Evolutionary conservation across 1,284 basidiomycete genomes (phyloP).

Genomic region (Papiliotrema terrestris): DNA sequence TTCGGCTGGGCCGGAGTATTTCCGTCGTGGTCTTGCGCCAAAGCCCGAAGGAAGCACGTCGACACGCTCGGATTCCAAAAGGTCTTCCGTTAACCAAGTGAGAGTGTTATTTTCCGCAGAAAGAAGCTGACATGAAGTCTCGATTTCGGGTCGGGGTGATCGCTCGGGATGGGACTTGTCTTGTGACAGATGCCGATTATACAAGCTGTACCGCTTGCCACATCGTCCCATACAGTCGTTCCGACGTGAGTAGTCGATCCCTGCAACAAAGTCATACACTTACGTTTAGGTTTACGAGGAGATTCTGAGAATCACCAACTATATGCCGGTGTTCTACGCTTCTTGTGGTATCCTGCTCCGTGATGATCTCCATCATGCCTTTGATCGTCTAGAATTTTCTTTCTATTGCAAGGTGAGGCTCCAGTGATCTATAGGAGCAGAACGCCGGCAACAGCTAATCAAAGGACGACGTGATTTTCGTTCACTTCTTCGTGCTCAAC

Average conservation of each 20-base stretch:
- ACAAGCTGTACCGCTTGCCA: slow-evolving; percentile 6
- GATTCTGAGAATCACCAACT: not conserved
- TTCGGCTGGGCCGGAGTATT: not conserved
- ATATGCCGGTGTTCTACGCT: slow-evolving; percentile 5
- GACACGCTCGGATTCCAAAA: slow-evolving; percentile 6
- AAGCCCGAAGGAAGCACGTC: slow-evolving; percentile 7
- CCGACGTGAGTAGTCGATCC: not conserved
- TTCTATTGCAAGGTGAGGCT: slow-evolving; percentile 8
- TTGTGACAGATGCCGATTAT: slow-evolving; percentile 2
- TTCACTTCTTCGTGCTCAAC: not conserved
- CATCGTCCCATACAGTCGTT: slow-evolving; percentile 5
- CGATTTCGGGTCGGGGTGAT: not conserved
- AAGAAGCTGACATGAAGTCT: not conserved
- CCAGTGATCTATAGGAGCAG: not conserved
- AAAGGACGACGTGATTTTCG: not conserved
- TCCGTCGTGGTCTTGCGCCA: not conserved
- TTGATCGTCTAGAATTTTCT: slow-evolving; percentile 7
- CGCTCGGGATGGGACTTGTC: not conserved
- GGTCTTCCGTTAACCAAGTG: slow-evolving; percentile 5
- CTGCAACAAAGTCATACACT: not conserved
- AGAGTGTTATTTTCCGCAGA: not conserved
- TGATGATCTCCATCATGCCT: slow-evolving; percentile 14
- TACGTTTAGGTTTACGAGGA: slow-evolving; percentile 2
- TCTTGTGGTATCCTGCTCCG: slow-evolving; percentile 10
- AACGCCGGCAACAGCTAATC: not conserved